Base-by-base conservation (phyloP, 2,329 filamentous ascomycete species). In the Ophiocordyceps unilateralis region DNA sequence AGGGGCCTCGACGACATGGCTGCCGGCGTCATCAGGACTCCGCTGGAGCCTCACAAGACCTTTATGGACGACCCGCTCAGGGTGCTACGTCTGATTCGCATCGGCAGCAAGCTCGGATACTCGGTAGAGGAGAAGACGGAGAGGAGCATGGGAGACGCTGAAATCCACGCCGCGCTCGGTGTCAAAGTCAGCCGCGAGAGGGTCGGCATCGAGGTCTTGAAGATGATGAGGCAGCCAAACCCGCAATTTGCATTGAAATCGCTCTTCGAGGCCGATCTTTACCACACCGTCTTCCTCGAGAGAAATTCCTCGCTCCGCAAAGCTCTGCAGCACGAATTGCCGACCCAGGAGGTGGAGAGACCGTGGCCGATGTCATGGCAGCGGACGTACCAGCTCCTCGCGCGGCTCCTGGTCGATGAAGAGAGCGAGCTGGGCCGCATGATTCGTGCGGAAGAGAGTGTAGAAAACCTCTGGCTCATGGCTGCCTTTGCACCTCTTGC, bases 41-140 rank as follows among this genome's bases (percentile, higher is more conserved):
- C 89, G 1, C 63, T 96, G 37, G 81, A 87, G 42, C 88, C 89
- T 21, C 78, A 84, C 42, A 83, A 93, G 57, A 98, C 89, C 0
- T 96, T 98, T 63, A 86, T 80, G 58, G 89, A 96, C 55, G 89
- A 96, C 54, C 91, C 91, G 12, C 66, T 98, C 21, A 74, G 91
- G 17, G 83, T 96, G 4, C 65, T 96, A 47, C 76, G 89, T 40
- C 67, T 96, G 42, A 82, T 98, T 41, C 77, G 91, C 44, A 96
- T 98, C 62, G 85, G 89, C 5, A 93, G 85, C 53, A 74, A 88
- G 19, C 69, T 96, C 8, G 70, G 72, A 39, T 98, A 94, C 56
- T 65, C 61, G 10, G 93, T 98, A 48, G 83, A 93, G 48, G 58
- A 67, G 0, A 67, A 71, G 24, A 80, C 82, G 0, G 74, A 82